Evolutionary conservation across 169 alveolate genomes (phyloP), one percentile per base, ranked within the genome.

Genomic region (Cryptosporidium bovis): DNA sequence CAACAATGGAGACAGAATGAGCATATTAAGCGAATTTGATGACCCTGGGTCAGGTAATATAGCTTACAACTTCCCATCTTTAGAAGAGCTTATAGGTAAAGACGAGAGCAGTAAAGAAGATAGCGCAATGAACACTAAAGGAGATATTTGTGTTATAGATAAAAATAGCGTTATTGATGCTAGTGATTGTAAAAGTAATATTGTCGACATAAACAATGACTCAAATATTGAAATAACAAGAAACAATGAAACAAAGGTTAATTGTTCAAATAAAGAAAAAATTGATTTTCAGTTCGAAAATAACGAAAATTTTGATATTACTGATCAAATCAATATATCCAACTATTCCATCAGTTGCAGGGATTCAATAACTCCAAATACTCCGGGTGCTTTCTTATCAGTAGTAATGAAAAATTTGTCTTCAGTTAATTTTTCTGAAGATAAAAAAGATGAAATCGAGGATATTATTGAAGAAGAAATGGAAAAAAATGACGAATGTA

Each of bases 331-430:
- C 27, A 77, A 77, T 62, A 60, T 62, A 20, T 60, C 71, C 12
- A 60, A 77, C 18, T 60, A 62, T 24, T 56, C 69, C n/a, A 77
- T 77, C 12, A 40, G 29, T 16, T 56, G 29, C 40, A 56, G 87
- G 18, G 87, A 77, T 62, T 77, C 87, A 16, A 77, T 77, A n/a
- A 50, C 71, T 7, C 77, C 87, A 46, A 77, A 77, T 40, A 27
- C 64, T 2, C 87, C 87, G n/a, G 87, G 87, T 36, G 87, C 87
- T 12, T 77, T 77, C 40, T 48, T 77, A 36, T 77, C 87, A 18
- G 71, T 60, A 27, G 87, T 77, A n/a, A 77, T 77, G 87, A 60
- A 77, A 15, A 77, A 77, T 48, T 46, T 77, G 29, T 77, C 87
- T 56, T 77, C 69, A 2, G 87, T 77, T 2, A 77, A 60, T 62